Evolutionary conservation across 2,329 filamentous ascomycete genomes (phyloP).

Genomic region (Verticillium alfalfae): DNA sequence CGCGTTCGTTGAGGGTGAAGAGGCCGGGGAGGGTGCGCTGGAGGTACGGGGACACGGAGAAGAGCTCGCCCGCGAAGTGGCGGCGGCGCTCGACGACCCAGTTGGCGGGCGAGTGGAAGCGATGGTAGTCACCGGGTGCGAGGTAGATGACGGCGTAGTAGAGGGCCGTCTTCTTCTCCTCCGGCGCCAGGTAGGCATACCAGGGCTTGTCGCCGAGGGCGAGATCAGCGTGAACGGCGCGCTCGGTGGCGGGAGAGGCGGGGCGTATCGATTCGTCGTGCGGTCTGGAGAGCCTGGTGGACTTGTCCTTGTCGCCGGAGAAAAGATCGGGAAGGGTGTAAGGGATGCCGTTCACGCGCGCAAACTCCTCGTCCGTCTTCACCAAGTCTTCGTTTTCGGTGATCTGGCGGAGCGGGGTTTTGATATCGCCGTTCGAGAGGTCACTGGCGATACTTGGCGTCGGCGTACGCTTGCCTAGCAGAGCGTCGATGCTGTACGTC

Average conservation of each 20-base stretch:
- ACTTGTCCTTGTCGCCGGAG: conserved; percentile 52
- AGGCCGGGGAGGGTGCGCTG: conserved; percentile 88
- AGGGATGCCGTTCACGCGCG: conserved; percentile 86
- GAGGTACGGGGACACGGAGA: conserved; percentile 90
- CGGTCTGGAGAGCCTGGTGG: neutral
- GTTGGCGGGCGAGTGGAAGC: conserved; percentile 90
- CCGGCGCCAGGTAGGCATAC: conserved; percentile 60
- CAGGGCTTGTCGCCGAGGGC: conserved; percentile 66
- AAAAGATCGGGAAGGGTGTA: conserved; percentile 88
- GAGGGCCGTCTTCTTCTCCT: conserved; percentile 61
- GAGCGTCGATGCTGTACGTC: conserved; percentile 91
- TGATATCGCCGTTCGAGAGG: neutral
- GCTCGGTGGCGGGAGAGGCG: conserved; percentile 62
- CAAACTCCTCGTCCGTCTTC: conserved; percentile 84
- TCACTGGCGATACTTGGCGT: conserved; percentile 40
- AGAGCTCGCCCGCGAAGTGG: conserved; percentile 97
- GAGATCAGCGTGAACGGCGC: conserved; percentile 78
- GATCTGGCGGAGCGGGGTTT: conserved; percentile 15
- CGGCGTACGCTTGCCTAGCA: conserved; percentile 67
- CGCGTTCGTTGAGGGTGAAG: conserved; percentile 94
- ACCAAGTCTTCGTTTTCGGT: conserved; percentile 60
- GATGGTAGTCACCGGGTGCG: conserved; percentile 95
- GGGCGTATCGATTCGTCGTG: conserved; percentile 66
- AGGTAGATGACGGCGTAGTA: conserved; percentile 96
- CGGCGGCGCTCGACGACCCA: conserved; percentile 93